Base-by-base conservation (phyloP, 108 stramenopile species). In the Schizochytrium sp. region DNA sequence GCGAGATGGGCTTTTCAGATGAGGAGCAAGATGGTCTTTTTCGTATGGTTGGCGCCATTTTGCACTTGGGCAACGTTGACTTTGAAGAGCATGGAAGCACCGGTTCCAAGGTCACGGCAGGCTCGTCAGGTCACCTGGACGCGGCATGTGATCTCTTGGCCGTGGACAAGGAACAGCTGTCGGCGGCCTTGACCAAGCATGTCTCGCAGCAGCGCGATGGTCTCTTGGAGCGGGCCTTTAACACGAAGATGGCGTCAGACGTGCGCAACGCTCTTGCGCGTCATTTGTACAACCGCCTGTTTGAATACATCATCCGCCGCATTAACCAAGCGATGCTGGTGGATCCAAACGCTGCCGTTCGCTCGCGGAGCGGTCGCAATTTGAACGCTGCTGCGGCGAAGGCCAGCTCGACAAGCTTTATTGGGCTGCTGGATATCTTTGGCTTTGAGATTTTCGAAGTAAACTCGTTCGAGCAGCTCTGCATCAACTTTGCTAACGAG, bases 221-320 rank as follows among this genome's bases (percentile, higher is more conserved):
- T 5, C 23, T 47, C 18, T 25, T 88, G 12, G 5, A 44, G 21
- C 92, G 96, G 51, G 96, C 97, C 2, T 93, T 98, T 87, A 90
- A 92, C 5, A 90, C 93, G n/a, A 96, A 97, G 51, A 94, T 94
- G 90, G 97, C 98, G 5, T 29, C 58, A 5, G 97, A 97, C 88
- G 97, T 97, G 0, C 92, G 97, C 4, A 98, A 98, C 92, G 98
- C 98, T 5, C 91, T 99, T 18, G 95, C 97, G 21, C 99, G 98
- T 92, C 96, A 97, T n/a, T 92, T 99, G 57, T 99, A 99, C 91
- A 96, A 96, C 51, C 94, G 96, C 16, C 90, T 98, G 29, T 98
- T 98, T 89, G 89, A 97, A n/a, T 97, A 95, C 96, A 93, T 98
- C 2, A 97, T 98, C 60, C 90, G 91, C 8, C 92, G 96, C 72